phyloP scores from a whole-genome alignment of 768 basidiomycete species.

The Pleurotus eryngii region DNA sequence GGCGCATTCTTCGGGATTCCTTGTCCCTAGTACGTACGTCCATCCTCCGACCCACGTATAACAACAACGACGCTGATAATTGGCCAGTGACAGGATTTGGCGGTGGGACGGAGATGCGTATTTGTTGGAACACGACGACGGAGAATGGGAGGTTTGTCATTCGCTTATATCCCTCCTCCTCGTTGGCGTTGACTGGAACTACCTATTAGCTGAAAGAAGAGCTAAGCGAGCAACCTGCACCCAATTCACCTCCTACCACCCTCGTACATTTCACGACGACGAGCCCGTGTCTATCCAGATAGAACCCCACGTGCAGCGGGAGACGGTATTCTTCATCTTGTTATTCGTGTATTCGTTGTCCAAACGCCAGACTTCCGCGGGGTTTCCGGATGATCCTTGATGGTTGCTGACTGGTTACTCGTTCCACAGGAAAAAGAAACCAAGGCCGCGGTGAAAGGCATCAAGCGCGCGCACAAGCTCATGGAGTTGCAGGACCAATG shows the following conservation, averaged over 20 bases:
- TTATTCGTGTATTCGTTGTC: slow-evolving; percentile 1
- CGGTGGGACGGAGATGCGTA: slow-evolving; percentile 5
- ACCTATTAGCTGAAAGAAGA: too few relatives aligned
- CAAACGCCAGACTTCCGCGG: neutral
- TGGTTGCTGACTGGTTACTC: neutral
- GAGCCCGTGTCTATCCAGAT: neutral
- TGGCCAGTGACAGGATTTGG: neutral
- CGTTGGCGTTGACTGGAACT: too few relatives aligned
- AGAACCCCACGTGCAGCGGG: neutral
- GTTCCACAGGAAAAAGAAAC: neutral
- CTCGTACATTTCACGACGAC: slow-evolving; percentile 1
- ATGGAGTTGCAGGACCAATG: too few relatives aligned
- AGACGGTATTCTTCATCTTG: neutral
- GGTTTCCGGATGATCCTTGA: too few relatives aligned
- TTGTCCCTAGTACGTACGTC: neutral
- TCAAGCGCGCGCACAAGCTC: neutral
- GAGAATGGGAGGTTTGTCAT: slow-evolving; percentile 1
- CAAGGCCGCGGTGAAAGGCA: neutral
- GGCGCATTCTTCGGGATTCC: neutral
- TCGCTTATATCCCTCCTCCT: too few relatives aligned
- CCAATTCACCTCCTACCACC: neutral
- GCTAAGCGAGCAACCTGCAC: too few relatives aligned
- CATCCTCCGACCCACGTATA: neutral
- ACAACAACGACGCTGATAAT: too few relatives aligned
- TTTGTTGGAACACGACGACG: neutral